Evolutionary conservation across 129 eudicot species (phyloP).

Genomic region (Lactuca sativa): DNA sequence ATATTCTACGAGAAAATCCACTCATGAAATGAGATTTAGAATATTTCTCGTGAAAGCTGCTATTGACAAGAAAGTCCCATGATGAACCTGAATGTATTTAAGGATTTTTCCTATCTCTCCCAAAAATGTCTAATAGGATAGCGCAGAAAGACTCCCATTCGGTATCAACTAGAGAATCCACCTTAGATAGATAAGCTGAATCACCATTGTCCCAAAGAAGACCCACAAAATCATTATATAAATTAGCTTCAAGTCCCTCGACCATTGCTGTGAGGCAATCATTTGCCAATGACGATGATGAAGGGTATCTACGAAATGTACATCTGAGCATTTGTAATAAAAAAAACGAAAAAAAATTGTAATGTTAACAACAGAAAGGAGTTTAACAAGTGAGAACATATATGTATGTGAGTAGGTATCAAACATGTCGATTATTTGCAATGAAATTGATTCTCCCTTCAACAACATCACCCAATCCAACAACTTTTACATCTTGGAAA

Average conservation of each 20-base stretch:
- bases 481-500: slow-evolving; percentile 52
- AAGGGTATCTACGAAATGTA: too few species aligned
- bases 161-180: slow-evolving; percentile 53
- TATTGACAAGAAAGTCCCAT: slow-evolving; percentile 82
- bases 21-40: slow-evolving; percentile 34
- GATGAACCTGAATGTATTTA: slow-evolving; percentile 43
- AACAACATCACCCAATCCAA: slow-evolving; percentile 78
- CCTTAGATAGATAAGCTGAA: slow-evolving; percentile 49
- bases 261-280: slow-evolving; percentile 48
- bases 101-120: slow-evolving; percentile 30
- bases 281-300: too few species aligned
- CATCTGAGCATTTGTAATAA: too few species aligned
- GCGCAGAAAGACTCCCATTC: slow-evolving; percentile 84
- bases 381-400: too few species aligned
- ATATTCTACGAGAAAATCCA: slow-evolving; percentile 39
- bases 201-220: slow-evolving; percentile 76
- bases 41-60: slow-evolving; percentile 71
- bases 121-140: slow-evolving; percentile 51
- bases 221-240: slow-evolving; percentile 64
- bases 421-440: slow-evolving; percentile 75
- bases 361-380: too few species aligned
- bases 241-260: slow-evolving; percentile 62
- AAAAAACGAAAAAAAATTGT: too few species aligned
- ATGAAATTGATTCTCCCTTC: slow-evolving; percentile 80
- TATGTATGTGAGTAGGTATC: slow-evolving; percentile 2